Evolutionary conservation across 805 yeast genomes (phyloP).

Genomic region (Pichia exigua): DNA sequence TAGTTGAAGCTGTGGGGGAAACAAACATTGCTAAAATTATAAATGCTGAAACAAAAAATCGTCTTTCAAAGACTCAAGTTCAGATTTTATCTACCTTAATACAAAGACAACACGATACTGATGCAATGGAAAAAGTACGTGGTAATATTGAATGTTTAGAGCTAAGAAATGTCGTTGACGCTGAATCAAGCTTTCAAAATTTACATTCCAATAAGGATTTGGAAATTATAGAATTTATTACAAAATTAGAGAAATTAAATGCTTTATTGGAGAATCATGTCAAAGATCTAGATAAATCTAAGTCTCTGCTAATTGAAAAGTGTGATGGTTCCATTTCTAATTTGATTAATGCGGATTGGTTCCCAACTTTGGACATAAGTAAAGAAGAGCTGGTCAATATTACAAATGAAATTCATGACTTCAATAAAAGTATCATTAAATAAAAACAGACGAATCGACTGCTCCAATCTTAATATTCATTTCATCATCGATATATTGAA

Average conservation of each 20-base stretch:
- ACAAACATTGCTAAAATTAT: constrained; percentile 15
- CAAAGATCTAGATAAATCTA: constrained; percentile 7
- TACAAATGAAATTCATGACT: background rate
- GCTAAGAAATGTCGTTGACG: constrained; percentile 8
- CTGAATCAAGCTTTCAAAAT: background rate
- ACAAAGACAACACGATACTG: constrained; percentile 11
- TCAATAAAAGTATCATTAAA: constrained; percentile 5
- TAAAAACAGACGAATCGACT: constrained; percentile 18
- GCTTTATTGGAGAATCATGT: constrained; percentile 17
- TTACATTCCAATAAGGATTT: constrained; percentile 11
- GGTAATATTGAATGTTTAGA: constrained; percentile 10
- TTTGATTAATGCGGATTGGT: background rate
- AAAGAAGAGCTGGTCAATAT: background rate
- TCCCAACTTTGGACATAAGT: background rate
- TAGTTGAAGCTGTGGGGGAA: constrained; percentile 18
- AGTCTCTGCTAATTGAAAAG: constrained; percentile 13
- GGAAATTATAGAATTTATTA: constrained; percentile 14
- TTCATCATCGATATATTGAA: constrained; percentile 13
- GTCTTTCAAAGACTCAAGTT: constrained; percentile 3
- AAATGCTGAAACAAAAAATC: constrained; percentile 6
- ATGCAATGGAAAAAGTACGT: constrained; percentile 8
- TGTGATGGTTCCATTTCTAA: constrained; percentile 13
- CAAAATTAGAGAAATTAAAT: constrained; percentile 23
- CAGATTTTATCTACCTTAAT: constrained; percentile 15
- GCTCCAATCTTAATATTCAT: constrained; percentile 1